phyloP scores from a whole-genome alignment of 768 basidiomycete genomes.

The Auricularia auricula-judae region DNA sequence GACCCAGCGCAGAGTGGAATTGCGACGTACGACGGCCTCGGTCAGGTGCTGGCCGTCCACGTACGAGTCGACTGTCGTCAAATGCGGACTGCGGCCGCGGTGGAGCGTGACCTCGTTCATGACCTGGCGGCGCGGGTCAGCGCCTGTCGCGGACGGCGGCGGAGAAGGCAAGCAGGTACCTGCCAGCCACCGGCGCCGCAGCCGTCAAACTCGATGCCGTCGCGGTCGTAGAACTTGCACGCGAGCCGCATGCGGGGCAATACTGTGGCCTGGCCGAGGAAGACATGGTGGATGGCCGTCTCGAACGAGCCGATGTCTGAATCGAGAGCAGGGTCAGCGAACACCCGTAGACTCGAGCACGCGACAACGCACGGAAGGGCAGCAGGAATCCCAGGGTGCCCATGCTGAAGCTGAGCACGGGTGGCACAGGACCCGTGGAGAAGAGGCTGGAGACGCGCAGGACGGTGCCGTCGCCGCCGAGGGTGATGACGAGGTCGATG shows the following conservation, averaged over 20 bases:
- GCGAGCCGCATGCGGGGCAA: slow-evolving; percentile 85
- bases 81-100: slow-evolving; percentile 80
- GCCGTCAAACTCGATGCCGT: slow-evolving; percentile 20
- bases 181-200: slow-evolving; percentile 7
- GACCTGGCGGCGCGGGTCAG: slow-evolving; percentile 71
- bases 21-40: slow-evolving; percentile 73
- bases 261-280: slow-evolving; percentile 67
- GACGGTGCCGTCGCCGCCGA: slow-evolving; percentile 94
- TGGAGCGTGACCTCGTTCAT: slow-evolving; percentile 96
- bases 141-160: background rate
- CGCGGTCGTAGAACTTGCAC: slow-evolving; percentile 60
- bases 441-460: slow-evolving; percentile 89
- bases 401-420: slow-evolving; percentile 84
- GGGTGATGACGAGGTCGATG: slow-evolving; percentile 80
- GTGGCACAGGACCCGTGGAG: slow-evolving; percentile 82
- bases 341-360: background rate
- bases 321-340: background rate
- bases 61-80: slow-evolving; percentile 88
- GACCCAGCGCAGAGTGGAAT: background rate
- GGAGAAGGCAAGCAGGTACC: background rate
- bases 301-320: slow-evolving; percentile 83
- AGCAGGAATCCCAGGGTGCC: slow-evolving; percentile 89
- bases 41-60: slow-evolving; percentile 93
- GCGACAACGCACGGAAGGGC: slow-evolving; percentile 71
- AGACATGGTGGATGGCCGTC: slow-evolving; percentile 69